These are phyloP conservation scores for Lonicera japonica DNA, from an alignment of 129 eudicot genomes.

Conservation along the genomic window DNA sequence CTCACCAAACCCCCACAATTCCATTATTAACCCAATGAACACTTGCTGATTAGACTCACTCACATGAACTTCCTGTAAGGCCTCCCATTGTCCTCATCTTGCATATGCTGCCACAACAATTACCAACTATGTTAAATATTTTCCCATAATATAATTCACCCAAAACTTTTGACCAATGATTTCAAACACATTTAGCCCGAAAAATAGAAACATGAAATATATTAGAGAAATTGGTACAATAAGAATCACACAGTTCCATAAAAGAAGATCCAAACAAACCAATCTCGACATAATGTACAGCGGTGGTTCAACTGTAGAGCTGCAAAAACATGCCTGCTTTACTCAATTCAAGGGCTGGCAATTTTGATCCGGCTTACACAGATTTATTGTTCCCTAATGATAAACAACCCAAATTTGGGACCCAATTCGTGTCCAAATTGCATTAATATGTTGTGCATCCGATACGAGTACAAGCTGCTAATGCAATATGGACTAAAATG, in stretches of 20 bases:
- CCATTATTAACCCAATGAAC: no score
- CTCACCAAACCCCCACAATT: no score
- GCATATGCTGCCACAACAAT: slow-evolving; percentile 80
- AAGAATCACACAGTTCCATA: not conserved
- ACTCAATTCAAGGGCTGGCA: no score
- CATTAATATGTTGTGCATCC: no score
- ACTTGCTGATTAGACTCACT: not conserved
- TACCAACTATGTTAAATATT: not conserved
- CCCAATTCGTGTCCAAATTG: no score
- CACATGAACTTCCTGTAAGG: slow-evolving; percentile 78
- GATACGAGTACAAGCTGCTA: no score
- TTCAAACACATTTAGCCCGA: not conserved
- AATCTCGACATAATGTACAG: not conserved
- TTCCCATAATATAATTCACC: not conserved
- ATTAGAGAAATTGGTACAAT: not conserved
- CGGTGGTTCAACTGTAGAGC: no score
- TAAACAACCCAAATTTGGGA: no score
- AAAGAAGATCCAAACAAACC: not conserved
- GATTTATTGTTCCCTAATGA: no score
- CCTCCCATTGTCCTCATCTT: slow-evolving; percentile 94
- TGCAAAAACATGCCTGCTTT: no score
- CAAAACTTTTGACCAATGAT: not conserved
- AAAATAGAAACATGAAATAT: not conserved
- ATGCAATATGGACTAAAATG: no score
- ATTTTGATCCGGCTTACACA: no score